Base-by-base conservation (phyloP, 768 basidiomycete species). In the Leccinum rimulosum region DNA sequence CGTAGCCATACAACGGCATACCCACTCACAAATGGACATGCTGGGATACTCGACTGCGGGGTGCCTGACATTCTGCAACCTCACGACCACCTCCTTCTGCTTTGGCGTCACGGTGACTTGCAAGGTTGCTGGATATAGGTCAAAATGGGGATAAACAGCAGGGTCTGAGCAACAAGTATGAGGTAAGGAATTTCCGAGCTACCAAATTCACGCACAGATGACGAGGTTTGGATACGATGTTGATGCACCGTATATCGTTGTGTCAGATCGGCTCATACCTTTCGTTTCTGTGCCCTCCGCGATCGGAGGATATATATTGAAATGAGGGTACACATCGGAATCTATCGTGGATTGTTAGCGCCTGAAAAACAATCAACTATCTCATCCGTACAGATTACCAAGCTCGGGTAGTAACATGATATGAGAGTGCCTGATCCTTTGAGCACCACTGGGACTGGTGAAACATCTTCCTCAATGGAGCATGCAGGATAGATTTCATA, bases 91-190 rank as follows among this genome's bases (percentile, higher is more conserved):
- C 28, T 28, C 80, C 86, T 65, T 87, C 84, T 47, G 83, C 81
- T 25, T 85, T 69, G 60, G 82, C 77, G 54, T 83, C 72, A 81
- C 78, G 5, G 75, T 71, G 33, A 73, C 70, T 4, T 65, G 67
- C 31, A 66, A 52, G 7, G 58, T 61, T 9, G 63, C 43, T 35
- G 79, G 80, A 65, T 79, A 80, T 10, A 80, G 58, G 22, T 74
- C 70, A 31, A 81, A 69, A 60, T 75, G 60, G 6, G 81, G 80
- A 61, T 82, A 81, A 31, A 69, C 65, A 4, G 70, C 59, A n/a
- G 70, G 73, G 62, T 81, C 80, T 80, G 47, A 15, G 28, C 17
- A 48, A 6, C 19, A 3, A n/a, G 9, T 50, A 28, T 55, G 43
- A 59, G 53, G n/a, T 5, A 40, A 48, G 28, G 40, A 40, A 36